A percentile compares a stretch with the other conserved stretches of the same genome.
Evolutionary conservation across 768 basidiomycete species (phyloP).

Genomic region (Galerina marginata): DNA sequence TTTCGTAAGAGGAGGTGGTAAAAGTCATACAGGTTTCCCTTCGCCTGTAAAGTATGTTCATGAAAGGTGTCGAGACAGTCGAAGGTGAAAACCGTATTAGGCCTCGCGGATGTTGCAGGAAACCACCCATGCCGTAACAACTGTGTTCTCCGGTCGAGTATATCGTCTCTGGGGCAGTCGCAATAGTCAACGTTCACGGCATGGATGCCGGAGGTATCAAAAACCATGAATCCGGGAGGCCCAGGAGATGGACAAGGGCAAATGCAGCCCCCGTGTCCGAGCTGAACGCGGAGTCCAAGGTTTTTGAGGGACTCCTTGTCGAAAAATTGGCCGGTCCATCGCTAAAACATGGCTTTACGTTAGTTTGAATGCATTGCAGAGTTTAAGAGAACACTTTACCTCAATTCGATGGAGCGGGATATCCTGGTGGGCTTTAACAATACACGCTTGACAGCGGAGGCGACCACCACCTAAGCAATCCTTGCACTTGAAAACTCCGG

Average conservation of each 20-base stretch:
- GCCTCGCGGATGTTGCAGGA: background rate
- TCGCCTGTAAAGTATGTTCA: constrained; percentile 7
- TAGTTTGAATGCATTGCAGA: no score
- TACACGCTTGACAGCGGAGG: no score
- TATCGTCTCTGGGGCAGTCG: background rate
- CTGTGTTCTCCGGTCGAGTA: background rate
- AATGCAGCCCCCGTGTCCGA: background rate
- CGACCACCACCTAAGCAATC: no score
- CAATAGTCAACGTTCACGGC: background rate
- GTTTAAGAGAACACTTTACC: no score
- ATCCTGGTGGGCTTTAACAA: no score
- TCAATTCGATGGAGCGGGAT: no score
- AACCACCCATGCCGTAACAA: constrained; percentile 11
- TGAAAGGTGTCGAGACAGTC: constrained; percentile 9
- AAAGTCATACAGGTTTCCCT: constrained; percentile 12
- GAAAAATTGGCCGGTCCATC: constrained; percentile 9
- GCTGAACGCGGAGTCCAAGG: constrained; percentile 3
- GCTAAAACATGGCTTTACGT: background rate
- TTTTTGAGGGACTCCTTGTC: background rate
- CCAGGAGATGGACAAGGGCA: constrained; percentile 7
- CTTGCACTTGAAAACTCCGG: no score
- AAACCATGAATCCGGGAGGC: background rate
- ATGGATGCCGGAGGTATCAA: background rate
- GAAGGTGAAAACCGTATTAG: constrained; percentile 16
- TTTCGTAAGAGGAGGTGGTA: constrained; percentile 6